Percentiles rank a stretch among this genome's conserved stretches.
These are phyloP conservation scores for Diaporthe vexans DNA, from an alignment of 2,329 filamentous ascomycete species.

Conservation along the genomic window DNA sequence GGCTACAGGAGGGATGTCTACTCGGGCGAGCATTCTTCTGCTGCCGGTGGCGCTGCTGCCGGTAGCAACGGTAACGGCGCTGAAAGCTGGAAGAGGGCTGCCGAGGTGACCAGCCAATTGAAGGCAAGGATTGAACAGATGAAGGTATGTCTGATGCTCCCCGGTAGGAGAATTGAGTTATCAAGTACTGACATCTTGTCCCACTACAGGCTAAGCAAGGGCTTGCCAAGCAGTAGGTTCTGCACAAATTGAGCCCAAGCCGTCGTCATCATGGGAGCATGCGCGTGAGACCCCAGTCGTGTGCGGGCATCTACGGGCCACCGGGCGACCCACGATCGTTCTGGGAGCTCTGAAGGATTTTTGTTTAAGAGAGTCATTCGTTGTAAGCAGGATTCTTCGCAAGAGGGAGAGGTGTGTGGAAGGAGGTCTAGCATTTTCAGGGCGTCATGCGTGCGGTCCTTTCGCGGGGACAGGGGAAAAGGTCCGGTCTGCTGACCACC, in stretches of 20 bases:
- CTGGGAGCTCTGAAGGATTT: conserved; percentile 29
- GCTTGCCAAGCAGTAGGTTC: conserved; percentile 43
- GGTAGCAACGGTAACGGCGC: conserved; percentile 66
- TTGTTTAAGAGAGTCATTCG: conserved; percentile 7
- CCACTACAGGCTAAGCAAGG: conserved; percentile 41
- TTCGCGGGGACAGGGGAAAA: background rate
- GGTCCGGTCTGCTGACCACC: background rate
- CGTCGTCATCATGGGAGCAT: conserved; percentile 29
- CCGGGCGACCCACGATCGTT: conserved; percentile 28
- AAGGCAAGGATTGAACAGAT: conserved; percentile 99
- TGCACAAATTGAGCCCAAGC: conserved; percentile 38
- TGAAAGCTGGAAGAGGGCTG: conserved; percentile 97
- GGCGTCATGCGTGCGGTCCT: conserved; percentile 34
- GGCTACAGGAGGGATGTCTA: conserved; percentile 60
- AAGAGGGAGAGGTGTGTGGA: background rate
- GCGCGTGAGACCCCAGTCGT: conserved; percentile 22
- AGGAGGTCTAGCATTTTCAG: conserved; percentile 35
- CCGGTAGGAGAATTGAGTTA: background rate
- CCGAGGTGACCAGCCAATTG: conserved; percentile 96
- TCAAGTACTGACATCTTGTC: conserved; percentile 10
- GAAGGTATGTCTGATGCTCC: conserved; percentile 72
- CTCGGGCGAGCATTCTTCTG: conserved; percentile 45
- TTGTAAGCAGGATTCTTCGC: conserved; percentile 19
- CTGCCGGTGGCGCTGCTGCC: conserved; percentile 42
- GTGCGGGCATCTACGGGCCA: conserved; percentile 25